Base-by-base conservation (phyloP, 495 filamentous ascomycete species). In the Aspergillus panamensis region DNA sequence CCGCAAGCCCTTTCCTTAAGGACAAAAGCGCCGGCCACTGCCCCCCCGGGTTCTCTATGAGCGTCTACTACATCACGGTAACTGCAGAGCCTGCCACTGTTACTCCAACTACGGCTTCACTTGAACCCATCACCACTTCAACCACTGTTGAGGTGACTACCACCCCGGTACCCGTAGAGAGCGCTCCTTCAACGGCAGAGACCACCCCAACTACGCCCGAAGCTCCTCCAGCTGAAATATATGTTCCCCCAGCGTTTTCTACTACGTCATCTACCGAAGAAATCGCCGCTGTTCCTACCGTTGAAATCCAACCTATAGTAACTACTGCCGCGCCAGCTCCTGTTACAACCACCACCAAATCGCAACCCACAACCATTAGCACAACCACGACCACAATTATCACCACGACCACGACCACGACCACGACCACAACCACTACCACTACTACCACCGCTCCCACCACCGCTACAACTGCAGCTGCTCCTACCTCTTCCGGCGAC, bases 41-140 rank as follows among this genome's bases (percentile, higher is more conserved):
- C 53, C 68, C 71, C 8, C 59, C 65, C 42, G 71, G 69, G 30
- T 71, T 73, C 51, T 63, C 66, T 0, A 51, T 60, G 51, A 67
- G 58, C 48, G 58, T 67, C 17, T 64, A 66, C 51, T 68, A 65
- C 39, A 51, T 60, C 29, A 62, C 62, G 20, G 57, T 59, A 19
- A 58, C 63, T 16, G 59, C 61, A 9, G 60, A 57, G 9, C 39
- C 57, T 25, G 43, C 59, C 17, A 53, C 43, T 6, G 59, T 58
- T 29, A 42, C 30, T 9, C 60, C 53, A 35, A 21, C 59, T 6
- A 44, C 57, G 32, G 44, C 66, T 30, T 19, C 37, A 30, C 51
- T 37, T 40, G 43, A 56, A 35, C 8, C 43, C 5, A 48, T 32
- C 30, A 40, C 44, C 8, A 32, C 45, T 30, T 13, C 60, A 29